Conservation (phyloP, 2,329 filamentous ascomycete genomes). For the Bipolaris victoriae region DNA sequence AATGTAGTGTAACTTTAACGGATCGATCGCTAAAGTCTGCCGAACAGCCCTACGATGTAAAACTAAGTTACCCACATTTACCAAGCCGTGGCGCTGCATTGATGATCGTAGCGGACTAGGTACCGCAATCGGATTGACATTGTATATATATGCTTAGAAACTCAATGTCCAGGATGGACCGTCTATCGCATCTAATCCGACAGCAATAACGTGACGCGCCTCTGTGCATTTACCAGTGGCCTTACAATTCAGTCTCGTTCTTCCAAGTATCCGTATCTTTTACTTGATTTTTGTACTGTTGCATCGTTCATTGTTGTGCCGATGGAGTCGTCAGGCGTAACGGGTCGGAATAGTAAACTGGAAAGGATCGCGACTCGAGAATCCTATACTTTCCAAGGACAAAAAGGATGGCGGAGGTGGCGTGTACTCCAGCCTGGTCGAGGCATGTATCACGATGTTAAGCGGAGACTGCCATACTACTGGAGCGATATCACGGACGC, state of each 20-base stretch:
- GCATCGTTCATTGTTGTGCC: not conserved
- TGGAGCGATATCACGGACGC: conserved; percentile 63
- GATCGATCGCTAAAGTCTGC: not conserved
- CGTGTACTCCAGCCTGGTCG: conserved; percentile 54
- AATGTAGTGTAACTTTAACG: not conserved
- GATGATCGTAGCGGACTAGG: not conserved
- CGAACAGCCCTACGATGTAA: not conserved
- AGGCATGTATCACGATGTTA: conserved; percentile 63
- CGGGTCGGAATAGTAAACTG: conserved; percentile 1
- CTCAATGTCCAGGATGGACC: not conserved
- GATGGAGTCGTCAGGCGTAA: conserved; percentile 10
- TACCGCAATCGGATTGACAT: not conserved
- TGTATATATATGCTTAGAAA: not conserved
- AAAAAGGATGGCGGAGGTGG: conserved; percentile 51
- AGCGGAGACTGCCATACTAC: conserved; percentile 61
- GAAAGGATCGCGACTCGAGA: conserved; percentile 30
- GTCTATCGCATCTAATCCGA: not conserved
- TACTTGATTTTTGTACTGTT: not conserved
- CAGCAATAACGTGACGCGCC: not conserved
- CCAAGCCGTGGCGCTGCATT: conserved; percentile 5
- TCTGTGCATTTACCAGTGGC: not conserved
- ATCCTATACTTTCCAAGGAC: conserved; percentile 46
- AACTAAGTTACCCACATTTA: conserved; percentile 9
- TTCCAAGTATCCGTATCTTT: not conserved
- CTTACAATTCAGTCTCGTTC: not conserved